A percentile compares a stretch with the other conserved stretches of the same genome.
These are phyloP conservation scores for Aspergillus tubingensis DNA, from an alignment of 2,329 filamentous ascomycete genomes.

Conservation along the genomic window DNA sequence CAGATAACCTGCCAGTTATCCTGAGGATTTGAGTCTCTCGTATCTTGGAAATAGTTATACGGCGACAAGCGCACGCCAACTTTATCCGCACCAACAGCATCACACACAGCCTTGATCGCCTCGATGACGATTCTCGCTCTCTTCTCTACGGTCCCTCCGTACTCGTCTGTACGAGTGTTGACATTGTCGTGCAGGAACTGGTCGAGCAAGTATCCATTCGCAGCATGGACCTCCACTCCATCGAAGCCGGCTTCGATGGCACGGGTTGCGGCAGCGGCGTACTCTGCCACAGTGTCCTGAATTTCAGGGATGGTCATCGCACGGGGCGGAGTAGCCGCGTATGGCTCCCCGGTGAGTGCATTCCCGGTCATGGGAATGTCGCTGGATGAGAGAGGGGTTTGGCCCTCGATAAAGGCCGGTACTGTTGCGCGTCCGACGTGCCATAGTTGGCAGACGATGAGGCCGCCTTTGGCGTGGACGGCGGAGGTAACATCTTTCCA, in stretches of 20 bases:
- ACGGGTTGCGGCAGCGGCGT: conserved; percentile 45
- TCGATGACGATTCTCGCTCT: conserved; percentile 56
- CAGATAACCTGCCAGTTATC: conserved; percentile 51
- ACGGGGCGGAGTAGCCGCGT: conserved; percentile 31
- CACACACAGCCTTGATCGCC: conserved; percentile 53
- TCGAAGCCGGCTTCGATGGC: conserved; percentile 53
- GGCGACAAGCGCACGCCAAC: conserved; percentile 62
- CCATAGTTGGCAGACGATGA: conserved; percentile 40
- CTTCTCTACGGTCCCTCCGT: conserved; percentile 53
- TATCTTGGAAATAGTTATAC: conserved; percentile 61
- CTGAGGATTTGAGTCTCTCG: conserved; percentile 48
- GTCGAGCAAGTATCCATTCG: conserved; percentile 66
- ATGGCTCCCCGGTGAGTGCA: conserved; percentile 40
- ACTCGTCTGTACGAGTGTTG: conserved; percentile 57
- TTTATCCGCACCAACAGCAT: conserved; percentile 49
- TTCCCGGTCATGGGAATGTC: conserved; percentile 42
- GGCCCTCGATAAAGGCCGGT: conserved; percentile 40
- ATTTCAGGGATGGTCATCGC: conserved; percentile 45
- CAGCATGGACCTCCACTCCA: conserved; percentile 51
- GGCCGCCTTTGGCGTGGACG: conserved; percentile 34
- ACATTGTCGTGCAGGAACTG: conserved; percentile 63
- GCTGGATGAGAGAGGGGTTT: conserved; percentile 27
- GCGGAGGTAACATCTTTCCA: conserved; percentile 38
- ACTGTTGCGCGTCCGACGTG: conserved; percentile 42
- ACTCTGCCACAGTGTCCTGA: conserved; percentile 40